These are phyloP conservation scores for Coniochaeta sp. DNA, from an alignment of 2,329 filamentous ascomycete genomes.

Conservation along the genomic window DNA sequence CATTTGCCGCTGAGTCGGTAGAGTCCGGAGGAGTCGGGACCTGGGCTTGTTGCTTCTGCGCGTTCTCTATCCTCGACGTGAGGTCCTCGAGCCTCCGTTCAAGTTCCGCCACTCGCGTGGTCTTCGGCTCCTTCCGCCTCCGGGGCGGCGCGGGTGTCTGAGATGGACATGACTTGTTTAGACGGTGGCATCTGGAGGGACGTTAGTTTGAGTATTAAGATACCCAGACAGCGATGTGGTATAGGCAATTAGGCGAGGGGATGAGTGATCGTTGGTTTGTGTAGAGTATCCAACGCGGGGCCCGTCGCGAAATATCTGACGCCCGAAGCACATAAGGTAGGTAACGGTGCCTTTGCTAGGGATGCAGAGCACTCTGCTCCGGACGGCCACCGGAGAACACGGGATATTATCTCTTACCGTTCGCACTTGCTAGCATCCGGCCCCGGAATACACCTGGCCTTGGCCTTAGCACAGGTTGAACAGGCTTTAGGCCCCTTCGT, in stretches of 20 bases:
- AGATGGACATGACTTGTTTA: constrained; percentile 38
- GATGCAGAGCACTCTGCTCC: no score
- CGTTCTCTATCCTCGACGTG: constrained; percentile 34
- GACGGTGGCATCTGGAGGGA: constrained; percentile 34
- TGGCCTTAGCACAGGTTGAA: constrained; percentile 44
- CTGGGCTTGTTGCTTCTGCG: constrained; percentile 19
- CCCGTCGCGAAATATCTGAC: no score
- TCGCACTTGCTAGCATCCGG: constrained; percentile 36
- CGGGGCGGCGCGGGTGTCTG: constrained; percentile 41
- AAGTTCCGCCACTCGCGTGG: constrained; percentile 42
- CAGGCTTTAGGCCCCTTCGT: constrained; percentile 41
- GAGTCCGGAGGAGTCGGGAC: constrained; percentile 13
- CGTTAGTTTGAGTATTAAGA: constrained; percentile 15
- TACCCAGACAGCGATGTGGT: no score
- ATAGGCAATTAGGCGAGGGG: background rate
- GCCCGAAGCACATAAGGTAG: no score
- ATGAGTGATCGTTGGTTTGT: no score
- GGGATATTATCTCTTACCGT: constrained; percentile 24
- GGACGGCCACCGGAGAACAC: background rate
- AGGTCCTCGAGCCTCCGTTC: constrained; percentile 43
- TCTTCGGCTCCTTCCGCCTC: constrained; percentile 37
- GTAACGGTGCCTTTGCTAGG: background rate
- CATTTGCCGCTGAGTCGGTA: background rate
- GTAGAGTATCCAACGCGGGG: no score
- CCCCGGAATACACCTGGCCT: constrained; percentile 40